Percentiles rank a stretch among this genome's conserved stretches.
These are phyloP conservation scores for Arthrobotrys megalospora DNA, from an alignment of 2,329 filamentous ascomycete genomes.

Conservation along the genomic window DNA sequence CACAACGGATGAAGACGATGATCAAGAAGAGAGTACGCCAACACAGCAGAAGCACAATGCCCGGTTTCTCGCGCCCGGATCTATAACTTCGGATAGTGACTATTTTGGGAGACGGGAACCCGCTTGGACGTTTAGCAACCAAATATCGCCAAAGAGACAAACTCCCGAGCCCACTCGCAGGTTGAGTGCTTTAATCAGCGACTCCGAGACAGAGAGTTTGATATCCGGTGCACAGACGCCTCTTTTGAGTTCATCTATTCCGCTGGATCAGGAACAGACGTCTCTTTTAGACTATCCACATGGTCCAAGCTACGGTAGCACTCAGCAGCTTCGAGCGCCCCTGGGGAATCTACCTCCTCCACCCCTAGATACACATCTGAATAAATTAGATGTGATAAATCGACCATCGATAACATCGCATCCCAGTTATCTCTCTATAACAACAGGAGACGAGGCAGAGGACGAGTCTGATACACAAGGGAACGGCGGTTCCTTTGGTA, in stretches of 20 bases:
- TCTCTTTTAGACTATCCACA: constrained; percentile 38
- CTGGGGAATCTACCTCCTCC: constrained; percentile 27
- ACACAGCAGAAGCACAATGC: constrained; percentile 59
- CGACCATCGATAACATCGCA: constrained; percentile 51
- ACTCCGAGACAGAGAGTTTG: constrained; percentile 52
- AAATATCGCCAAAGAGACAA: constrained; percentile 52
- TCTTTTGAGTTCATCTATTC: constrained; percentile 58
- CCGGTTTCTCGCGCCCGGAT: constrained; percentile 43
- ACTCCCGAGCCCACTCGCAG: constrained; percentile 35
- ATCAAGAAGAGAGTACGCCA: constrained; percentile 58
- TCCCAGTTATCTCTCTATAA: constrained; percentile 53
- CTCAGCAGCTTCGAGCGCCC: constrained; percentile 19
- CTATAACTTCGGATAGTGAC: constrained; percentile 50
- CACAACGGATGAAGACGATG: constrained; percentile 50
- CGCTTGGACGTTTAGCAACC: constrained; percentile 39
- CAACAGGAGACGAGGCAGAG: constrained; percentile 58
- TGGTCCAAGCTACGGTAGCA: constrained; percentile 40
- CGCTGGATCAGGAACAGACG: constrained; percentile 53
- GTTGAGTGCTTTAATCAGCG: constrained; percentile 39
- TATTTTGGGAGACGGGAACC: constrained; percentile 57
- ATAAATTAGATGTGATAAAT: background rate
- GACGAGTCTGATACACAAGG: constrained; percentile 55
- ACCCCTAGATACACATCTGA: constrained; percentile 40
- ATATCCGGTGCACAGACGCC: constrained; percentile 53
- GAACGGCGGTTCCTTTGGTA: constrained; percentile 29